Percentiles rank a stretch among this genome's conserved stretches.
Evolutionary conservation across 148 eudicot genomes (phyloP).

Genomic region (Bassia scoparia): DNA sequence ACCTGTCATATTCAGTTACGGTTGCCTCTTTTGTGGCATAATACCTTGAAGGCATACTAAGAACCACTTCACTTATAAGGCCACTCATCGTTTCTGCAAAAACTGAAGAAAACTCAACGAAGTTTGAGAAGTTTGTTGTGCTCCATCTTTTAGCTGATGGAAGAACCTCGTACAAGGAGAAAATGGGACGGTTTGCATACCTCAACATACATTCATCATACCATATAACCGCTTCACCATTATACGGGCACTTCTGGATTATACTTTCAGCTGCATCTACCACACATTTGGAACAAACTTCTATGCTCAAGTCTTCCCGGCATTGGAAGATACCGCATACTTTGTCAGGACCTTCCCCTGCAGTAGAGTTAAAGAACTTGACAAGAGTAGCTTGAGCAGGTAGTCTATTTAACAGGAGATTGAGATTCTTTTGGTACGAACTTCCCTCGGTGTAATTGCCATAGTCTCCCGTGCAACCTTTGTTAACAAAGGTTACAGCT

Average conservation of each 20-base stretch:
- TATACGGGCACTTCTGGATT: neutral
- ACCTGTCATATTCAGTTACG: neutral
- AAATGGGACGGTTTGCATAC: slow-evolving; percentile 20
- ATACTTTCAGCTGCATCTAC: neutral
- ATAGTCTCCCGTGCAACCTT: neutral
- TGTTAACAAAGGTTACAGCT: neutral
- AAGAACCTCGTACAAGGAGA: neutral
- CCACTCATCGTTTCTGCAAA: neutral
- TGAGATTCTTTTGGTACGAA: neutral
- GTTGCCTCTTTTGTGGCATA: neutral
- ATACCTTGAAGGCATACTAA: neutral
- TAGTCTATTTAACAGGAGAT: neutral
- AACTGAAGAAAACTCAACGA: neutral
- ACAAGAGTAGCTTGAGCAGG: no score
- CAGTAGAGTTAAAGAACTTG: neutral
- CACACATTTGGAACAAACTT: slow-evolving; percentile 13
- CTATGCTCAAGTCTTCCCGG: slow-evolving; percentile 1
- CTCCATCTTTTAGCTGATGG: neutral
- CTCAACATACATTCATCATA: slow-evolving; percentile 21
- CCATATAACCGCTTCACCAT: slow-evolving; percentile 5
- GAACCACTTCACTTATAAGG: neutral
- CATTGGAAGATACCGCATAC: slow-evolving; percentile 16
- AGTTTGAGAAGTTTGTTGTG: neutral
- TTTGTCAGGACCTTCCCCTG: neutral
- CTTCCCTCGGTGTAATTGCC: neutral